Conservation (phyloP, 2,329 filamentous ascomycete species). For the Botrytis cinerea region DNA sequence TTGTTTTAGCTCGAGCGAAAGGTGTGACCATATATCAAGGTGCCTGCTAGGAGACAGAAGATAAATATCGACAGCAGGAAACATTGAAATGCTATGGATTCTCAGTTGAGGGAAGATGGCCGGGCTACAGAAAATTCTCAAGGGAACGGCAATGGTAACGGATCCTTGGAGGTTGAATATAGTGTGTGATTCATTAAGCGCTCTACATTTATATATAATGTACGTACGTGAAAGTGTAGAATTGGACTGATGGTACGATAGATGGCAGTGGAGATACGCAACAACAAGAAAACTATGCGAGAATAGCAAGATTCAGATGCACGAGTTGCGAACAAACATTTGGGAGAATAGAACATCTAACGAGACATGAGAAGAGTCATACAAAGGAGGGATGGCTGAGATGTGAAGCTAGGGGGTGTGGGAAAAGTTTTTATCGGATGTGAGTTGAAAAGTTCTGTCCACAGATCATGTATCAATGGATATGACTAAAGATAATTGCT, state of each 20-base stretch:
- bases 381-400: not conserved
- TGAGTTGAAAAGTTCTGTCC: not conserved
- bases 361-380: constrained; percentile 1
- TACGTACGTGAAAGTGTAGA: not conserved
- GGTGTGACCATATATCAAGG: too few relatives aligned
- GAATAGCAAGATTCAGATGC: constrained; percentile 1
- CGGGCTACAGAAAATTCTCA: not conserved
- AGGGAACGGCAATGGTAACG: not conserved
- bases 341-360: constrained; percentile 18
- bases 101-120: not conserved
- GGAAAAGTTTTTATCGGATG: constrained; percentile 16
- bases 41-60: not conserved
- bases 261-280: not conserved
- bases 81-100: not conserved
- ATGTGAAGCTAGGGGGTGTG: constrained; percentile 6
- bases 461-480: not conserved
- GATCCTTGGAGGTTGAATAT: not conserved
- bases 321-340: constrained; percentile 1
- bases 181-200: not conserved
- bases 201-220: not conserved
- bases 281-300: not conserved
- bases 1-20: not conserved
- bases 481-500: not conserved
- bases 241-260: not conserved
- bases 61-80: not conserved